A percentile compares a stretch with the other conserved stretches of the same genome.
Evolutionary conservation across 2,329 filamentous ascomycete species (phyloP).

Genomic region (Clonostachys sp.): DNA sequence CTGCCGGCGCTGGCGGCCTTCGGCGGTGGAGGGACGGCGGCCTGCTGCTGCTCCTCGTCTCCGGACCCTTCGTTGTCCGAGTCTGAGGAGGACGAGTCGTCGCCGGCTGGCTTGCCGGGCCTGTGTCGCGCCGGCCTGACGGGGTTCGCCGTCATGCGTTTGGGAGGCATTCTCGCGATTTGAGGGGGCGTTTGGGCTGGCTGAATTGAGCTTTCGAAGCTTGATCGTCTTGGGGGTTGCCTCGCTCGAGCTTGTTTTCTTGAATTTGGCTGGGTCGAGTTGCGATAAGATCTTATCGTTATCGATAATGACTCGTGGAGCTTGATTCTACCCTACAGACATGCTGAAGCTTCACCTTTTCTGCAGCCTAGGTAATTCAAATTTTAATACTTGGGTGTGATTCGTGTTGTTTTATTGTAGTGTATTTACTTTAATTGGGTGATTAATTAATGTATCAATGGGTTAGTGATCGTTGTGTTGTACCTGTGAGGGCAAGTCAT

Average conservation of each 20-base stretch:
- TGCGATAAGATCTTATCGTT: background rate
- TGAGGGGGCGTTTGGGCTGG: too few species aligned
- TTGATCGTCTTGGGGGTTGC: too few species aligned
- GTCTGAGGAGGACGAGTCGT: constrained; percentile 44
- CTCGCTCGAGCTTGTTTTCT: too few species aligned
- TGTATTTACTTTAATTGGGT: too few species aligned
- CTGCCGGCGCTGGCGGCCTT: constrained; percentile 52
- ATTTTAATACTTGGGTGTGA: too few species aligned
- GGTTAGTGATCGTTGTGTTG: too few species aligned
- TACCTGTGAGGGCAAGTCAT: too few species aligned
- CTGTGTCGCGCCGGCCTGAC: constrained; percentile 76
- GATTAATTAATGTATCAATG: too few species aligned
- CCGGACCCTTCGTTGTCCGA: constrained; percentile 30
- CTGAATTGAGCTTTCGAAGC: too few species aligned
- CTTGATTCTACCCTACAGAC: background rate
- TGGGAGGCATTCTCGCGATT: constrained; percentile 52
- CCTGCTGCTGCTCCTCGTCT: constrained; percentile 16
- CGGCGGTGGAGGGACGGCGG: constrained; percentile 46
- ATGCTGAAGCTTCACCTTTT: background rate
- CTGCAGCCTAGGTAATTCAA: too few species aligned
- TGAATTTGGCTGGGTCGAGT: too few species aligned
- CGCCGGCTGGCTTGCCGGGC: constrained; percentile 70
- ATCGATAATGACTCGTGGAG: background rate
- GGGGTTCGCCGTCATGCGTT: constrained; percentile 92
- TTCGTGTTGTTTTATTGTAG: too few species aligned